A percentile compares a stretch with the other conserved stretches of the same genome.
These are phyloP conservation scores for Yamadazyma takamatsuzukensis DNA, from an alignment of 805 yeast species.

Conservation along the genomic window DNA sequence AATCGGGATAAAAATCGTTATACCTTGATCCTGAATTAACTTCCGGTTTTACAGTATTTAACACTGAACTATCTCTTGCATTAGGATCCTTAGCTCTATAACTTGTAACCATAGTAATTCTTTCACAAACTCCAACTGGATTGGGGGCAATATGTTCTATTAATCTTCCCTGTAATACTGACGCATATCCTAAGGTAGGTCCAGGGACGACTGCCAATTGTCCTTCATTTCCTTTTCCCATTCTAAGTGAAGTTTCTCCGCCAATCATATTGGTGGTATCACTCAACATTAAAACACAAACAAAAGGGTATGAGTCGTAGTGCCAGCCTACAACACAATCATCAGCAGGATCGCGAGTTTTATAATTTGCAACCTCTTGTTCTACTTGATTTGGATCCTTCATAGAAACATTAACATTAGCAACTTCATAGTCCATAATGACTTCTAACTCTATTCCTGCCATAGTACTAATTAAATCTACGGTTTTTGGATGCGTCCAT, in stretches of 20 bases:
- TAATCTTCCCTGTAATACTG: constrained; percentile 37
- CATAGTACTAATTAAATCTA: constrained; percentile 51
- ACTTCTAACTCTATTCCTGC: constrained; percentile 56
- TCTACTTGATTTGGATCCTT: constrained; percentile 33
- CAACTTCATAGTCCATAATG: constrained; percentile 57
- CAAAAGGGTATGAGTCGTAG: constrained; percentile 60
- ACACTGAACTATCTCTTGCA: constrained; percentile 27
- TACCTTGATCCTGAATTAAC: constrained; percentile 31
- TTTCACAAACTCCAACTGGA: constrained; percentile 31
- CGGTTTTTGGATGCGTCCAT: constrained; percentile 57
- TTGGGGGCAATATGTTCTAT: constrained; percentile 40
- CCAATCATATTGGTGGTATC: constrained; percentile 59
- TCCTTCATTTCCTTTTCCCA: constrained; percentile 29
- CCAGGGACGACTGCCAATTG: constrained; percentile 20
- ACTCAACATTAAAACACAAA: constrained; percentile 60
- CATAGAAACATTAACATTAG: constrained; percentile 49
- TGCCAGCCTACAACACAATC: constrained; percentile 65
- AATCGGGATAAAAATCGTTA: constrained; percentile 34
- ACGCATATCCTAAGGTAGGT: constrained; percentile 34
- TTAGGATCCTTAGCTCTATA: constrained; percentile 30
- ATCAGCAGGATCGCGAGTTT: constrained; percentile 15
- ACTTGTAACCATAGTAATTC: constrained; percentile 43
- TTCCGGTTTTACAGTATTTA: constrained; percentile 38
- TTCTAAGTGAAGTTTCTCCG: constrained; percentile 55
- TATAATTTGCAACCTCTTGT: constrained; percentile 17